Percentiles rank a stretch among this genome's conserved stretches.
Conservation (phyloP, 73 alveolate genomes). For the Uronychia setigera region DNA sequence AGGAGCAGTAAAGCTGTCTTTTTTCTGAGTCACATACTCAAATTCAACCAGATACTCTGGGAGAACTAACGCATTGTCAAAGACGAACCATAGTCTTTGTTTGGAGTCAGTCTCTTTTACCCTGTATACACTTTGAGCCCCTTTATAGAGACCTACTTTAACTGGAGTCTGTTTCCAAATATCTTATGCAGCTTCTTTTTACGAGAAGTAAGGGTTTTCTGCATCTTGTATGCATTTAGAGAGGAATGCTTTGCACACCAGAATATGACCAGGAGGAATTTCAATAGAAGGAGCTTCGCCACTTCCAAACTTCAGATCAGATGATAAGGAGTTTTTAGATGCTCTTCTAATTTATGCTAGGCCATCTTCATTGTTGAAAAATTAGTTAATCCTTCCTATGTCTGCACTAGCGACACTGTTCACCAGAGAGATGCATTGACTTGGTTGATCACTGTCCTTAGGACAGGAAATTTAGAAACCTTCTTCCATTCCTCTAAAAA, state of each 20-base stretch:
- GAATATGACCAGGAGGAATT: slow-evolving; percentile 78
- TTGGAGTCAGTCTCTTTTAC: slow-evolving; percentile 72
- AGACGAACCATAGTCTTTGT: slow-evolving; percentile 84
- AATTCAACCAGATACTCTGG: slow-evolving; percentile 92
- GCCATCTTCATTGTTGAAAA: slow-evolving; percentile 58
- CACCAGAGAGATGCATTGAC: slow-evolving; percentile 71
- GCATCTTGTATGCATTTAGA: slow-evolving; percentile 72
- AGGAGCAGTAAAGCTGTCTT: neutral
- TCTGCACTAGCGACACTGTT: slow-evolving; percentile 83
- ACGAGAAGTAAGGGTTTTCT: slow-evolving; percentile 59
- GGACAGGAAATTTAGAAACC: slow-evolving; percentile 80
- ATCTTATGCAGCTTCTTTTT: slow-evolving; percentile 64
- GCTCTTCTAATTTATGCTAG: slow-evolving; percentile 50
- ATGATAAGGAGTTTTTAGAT: slow-evolving; percentile 14
- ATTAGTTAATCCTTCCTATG: slow-evolving; percentile 60
- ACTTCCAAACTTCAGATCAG: neutral
- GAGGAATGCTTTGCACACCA: slow-evolving; percentile 85
- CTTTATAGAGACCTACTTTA: slow-evolving; percentile 37
- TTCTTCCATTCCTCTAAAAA: slow-evolving; percentile 81
- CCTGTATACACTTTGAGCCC: slow-evolving; percentile 73
- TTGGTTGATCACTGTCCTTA: slow-evolving; percentile 56
- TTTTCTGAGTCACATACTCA: slow-evolving; percentile 59
- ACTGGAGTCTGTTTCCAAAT: slow-evolving; percentile 70
- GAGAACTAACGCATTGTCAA: slow-evolving; percentile 82
- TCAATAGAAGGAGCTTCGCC: neutral